Conservation (phyloP, 306 rosid genomes). For the Castanea sativa region DNA sequence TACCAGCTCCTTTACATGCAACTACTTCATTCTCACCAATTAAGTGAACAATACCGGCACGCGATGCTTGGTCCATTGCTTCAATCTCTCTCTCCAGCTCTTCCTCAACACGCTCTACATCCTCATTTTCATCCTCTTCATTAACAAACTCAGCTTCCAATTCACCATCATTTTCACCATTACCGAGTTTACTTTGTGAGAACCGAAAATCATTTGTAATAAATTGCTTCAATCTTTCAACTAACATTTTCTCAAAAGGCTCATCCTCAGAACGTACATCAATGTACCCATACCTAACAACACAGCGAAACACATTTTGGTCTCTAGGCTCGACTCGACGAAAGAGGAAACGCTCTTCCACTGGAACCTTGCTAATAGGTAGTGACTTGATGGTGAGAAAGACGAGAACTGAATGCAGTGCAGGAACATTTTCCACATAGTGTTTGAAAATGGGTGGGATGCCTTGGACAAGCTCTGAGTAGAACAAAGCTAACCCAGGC, state of each 20-base stretch:
- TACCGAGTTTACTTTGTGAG: background rate
- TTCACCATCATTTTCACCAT: background rate
- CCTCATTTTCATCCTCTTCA: background rate
- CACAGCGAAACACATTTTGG: slow-evolving; percentile 31
- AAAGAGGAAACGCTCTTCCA: slow-evolving; percentile 33
- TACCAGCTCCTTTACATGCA: slow-evolving; percentile 23
- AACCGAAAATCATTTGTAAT: slow-evolving; percentile 8
- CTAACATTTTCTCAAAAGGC: slow-evolving; percentile 16
- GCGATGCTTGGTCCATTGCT: slow-evolving; percentile 26
- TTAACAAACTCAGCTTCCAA: background rate
- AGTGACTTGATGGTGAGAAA: slow-evolving; percentile 31
- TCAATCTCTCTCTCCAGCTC: slow-evolving; percentile 18
- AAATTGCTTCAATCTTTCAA: slow-evolving; percentile 35
- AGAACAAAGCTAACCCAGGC: slow-evolving; percentile 35
- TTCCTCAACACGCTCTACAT: background rate
- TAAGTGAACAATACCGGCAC: slow-evolving; percentile 33
- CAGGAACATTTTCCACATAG: slow-evolving; percentile 35
- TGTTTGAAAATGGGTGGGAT: slow-evolving; percentile 45
- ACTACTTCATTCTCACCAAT: slow-evolving; percentile 40
- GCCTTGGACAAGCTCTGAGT: slow-evolving; percentile 42
- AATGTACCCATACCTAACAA: slow-evolving; percentile 32
- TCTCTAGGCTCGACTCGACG: slow-evolving; percentile 23
- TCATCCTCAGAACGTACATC: slow-evolving; percentile 11
- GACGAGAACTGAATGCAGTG: slow-evolving; percentile 30
- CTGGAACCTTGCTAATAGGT: slow-evolving; percentile 29